Evolutionary conservation across 345 rosid genomes (phyloP).

Genomic region (Excoecaria cochinchinensis): DNA sequence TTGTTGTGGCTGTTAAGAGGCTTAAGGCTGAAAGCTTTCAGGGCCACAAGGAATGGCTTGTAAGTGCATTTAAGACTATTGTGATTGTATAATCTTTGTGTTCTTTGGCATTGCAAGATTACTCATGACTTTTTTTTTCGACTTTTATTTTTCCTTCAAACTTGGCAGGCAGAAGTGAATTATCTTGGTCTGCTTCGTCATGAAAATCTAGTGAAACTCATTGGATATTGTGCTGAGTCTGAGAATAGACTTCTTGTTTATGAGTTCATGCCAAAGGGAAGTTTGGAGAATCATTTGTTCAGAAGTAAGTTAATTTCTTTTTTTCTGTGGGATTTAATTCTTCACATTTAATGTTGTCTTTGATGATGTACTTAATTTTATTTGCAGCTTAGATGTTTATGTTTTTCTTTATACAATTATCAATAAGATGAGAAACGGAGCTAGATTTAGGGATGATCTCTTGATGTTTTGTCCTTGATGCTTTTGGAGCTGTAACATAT

Average conservation of each 20-base stretch:
- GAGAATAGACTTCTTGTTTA: conserved; percentile 76
- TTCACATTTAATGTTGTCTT: neutral
- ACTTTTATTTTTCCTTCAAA: neutral
- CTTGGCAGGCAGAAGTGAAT: conserved; percentile 69
- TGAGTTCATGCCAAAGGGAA: conserved; percentile 83
- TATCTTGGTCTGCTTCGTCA: conserved; percentile 76
- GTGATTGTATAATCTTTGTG: neutral
- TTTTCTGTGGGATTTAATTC: neutral
- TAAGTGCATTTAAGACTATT: conserved; percentile 27
- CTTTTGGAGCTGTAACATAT: neutral
- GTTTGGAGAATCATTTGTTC: conserved; percentile 88
- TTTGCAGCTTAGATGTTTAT: neutral
- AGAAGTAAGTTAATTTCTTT: conserved; percentile 52
- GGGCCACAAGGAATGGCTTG: conserved; percentile 83
- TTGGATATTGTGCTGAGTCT: conserved; percentile 72
- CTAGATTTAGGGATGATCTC: neutral
- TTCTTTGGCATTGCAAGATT: conserved; percentile 1
- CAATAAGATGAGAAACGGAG: neutral
- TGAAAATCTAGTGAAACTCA: conserved; percentile 77
- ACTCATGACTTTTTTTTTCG: conserved; percentile 1
- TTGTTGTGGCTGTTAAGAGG: conserved; percentile 60
- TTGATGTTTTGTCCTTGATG: neutral
- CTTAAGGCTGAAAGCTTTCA: conserved; percentile 65
- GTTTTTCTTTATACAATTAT: neutral
- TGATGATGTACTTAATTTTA: neutral